phyloP scores from a whole-genome alignment of 192 early-diverging fungal genomes.

The Allomyces javanicus region DNA sequence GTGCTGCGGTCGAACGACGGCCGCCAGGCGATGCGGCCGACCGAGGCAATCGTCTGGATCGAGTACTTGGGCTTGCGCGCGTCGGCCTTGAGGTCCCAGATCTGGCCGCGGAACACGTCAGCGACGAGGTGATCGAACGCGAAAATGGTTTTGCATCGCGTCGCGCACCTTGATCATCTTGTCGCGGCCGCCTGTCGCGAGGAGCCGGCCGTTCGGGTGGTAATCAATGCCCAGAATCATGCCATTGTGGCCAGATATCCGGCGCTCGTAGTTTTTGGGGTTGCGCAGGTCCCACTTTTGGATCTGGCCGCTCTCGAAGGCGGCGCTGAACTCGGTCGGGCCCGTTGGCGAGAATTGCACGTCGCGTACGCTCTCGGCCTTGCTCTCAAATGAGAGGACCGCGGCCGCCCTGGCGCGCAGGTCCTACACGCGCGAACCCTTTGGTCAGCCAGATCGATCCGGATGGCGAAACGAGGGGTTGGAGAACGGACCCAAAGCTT shows the following conservation, averaged over 20 bases:
- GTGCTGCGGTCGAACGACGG: conserved; percentile 30
- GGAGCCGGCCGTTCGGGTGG: conserved; percentile 38
- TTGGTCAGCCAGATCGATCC: background rate
- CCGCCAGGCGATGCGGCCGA: conserved; percentile 50
- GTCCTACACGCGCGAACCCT: conserved; percentile 19
- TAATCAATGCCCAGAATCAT: conserved; percentile 53
- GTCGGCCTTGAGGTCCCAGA: conserved; percentile 51
- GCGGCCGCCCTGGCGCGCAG: conserved; percentile 29
- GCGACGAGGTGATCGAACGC: background rate
- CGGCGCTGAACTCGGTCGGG: conserved; percentile 47
- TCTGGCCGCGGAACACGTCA: conserved; percentile 9
- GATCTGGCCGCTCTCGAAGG: conserved; percentile 52
- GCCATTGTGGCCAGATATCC: conserved; percentile 50
- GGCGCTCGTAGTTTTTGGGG: conserved; percentile 32
- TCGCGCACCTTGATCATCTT: conserved; percentile 43
- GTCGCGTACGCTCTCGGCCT: conserved; percentile 56
- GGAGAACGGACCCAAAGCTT: conserved; percentile 44
- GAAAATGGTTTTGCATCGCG: background rate
- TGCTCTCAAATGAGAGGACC: conserved; percentile 43
- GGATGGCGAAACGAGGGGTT: background rate
- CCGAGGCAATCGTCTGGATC: conserved; percentile 43
- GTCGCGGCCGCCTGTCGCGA: conserved; percentile 64
- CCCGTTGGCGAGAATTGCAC: conserved; percentile 49
- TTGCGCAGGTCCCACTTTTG: conserved; percentile 65
- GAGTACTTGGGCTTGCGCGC: conserved; percentile 29